A percentile compares a stretch with the other conserved stretches of the same genome.
These are phyloP conservation scores for Sarocladium brachiariae DNA, from an alignment of 2,329 filamentous ascomycete genomes.

Conservation along the genomic window DNA sequence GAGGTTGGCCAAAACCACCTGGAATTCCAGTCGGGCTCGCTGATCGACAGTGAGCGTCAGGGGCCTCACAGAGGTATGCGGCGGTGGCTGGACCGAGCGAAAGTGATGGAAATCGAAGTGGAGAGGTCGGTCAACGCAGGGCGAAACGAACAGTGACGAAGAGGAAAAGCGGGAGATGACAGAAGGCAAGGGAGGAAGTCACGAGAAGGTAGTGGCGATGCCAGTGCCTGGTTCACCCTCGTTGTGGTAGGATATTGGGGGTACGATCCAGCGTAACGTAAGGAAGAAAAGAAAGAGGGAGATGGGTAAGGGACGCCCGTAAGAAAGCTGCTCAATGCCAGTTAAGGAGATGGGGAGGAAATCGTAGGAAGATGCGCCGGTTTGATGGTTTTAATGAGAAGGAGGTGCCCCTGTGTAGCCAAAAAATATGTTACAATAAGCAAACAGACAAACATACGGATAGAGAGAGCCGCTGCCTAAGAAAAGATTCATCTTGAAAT, in stretches of 20 bases:
- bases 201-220: constrained; percentile 1
- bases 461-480: neutral
- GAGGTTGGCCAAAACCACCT: neutral
- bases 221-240: neutral
- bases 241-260: neutral
- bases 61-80: constrained; percentile 7
- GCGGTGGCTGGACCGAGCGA: constrained; percentile 3
- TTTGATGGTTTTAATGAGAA: constrained; percentile 4
- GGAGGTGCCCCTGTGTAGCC: no score
- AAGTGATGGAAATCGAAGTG: neutral
- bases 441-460: neutral
- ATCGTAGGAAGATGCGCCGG: neutral
- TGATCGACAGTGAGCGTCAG: constrained; percentile 1
- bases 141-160: neutral
- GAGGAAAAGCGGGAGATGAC: neutral
- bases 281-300: neutral
- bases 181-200: neutral
- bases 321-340: neutral
- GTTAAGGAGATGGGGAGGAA: neutral
- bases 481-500: neutral
- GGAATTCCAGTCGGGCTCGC: constrained; percentile 7
- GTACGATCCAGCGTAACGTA: neutral
- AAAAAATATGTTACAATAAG: no score
- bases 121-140: neutral
- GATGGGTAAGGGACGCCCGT: neutral